Base-by-base conservation (phyloP, 129 eudicot species). In the Calendula officinalis region DNA sequence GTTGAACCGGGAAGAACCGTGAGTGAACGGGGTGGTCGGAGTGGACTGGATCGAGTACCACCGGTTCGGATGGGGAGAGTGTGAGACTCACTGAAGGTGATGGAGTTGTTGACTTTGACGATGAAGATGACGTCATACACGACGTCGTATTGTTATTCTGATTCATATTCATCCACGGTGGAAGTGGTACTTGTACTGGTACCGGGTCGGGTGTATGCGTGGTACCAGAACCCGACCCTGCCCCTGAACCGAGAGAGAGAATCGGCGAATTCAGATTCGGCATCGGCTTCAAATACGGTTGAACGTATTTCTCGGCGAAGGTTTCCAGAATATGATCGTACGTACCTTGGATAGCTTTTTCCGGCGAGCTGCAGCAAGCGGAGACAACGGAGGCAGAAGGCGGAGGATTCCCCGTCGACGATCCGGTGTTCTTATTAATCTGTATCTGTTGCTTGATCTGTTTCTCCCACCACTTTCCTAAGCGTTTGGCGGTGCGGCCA, bases 391-490 rank as follows among this genome's bases (percentile, higher is more conserved):
- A 56, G 3, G 54, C 78, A 11, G 78, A 52, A 3, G 30, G 30
- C 2, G 34, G 55, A 2, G 63, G 68, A 50, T 30, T 70, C 5
- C 39, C 44, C 8, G 65, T 57, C 8, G 63, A 44, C 0, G 41
- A 72, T n/a, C 72, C 80, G 52, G 56, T 60, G 14, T 63, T 49
- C 6, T 72, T 66, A 39, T 12, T 75, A 7, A 70, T 78, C 4
- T 76, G 82, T 34, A 67, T 48, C 47, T 79, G 74, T 52, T 81
- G 84, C 40, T 81, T 84, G 43, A 63, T 56, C 62, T 81, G 91
- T 15, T 84, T 84, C 47, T 84, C 91, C 91, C 91, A 84, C 91
- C 91, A 84, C 80, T 84, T 84, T 0, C 91, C 86, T 11, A 84
- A 51, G 0, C 86, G 75, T 46, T 81, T 84, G 8, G 91, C 91